Base-by-base conservation (phyloP, 352 stramenopile species). In the Phytophthora sp. region DNA sequence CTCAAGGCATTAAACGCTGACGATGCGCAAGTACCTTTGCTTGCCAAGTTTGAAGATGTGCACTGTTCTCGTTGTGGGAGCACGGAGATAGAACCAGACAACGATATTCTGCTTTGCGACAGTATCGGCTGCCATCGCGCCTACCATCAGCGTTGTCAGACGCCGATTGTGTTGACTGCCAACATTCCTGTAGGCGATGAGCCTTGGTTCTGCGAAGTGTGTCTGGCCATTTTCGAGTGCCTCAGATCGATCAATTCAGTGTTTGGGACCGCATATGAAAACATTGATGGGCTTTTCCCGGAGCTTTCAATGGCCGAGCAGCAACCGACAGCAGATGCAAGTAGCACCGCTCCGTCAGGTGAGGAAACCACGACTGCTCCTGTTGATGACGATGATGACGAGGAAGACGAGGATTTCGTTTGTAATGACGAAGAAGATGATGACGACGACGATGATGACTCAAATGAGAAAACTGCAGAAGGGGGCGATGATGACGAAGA, bases 81-180 rank as follows among this genome's bases (percentile, higher is more conserved):
- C 32, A 92, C 87, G 0, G 76, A 90, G 2, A 88, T 86, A 11
- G 65, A 74, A 3, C 69, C 74, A 7, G 79, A 88, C 62, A 94
- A 96, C 42, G 87, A 96, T 39, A 96, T 96, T 55, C 62, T 96
- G 38, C 66, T 96, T 31, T 96, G 87, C 24, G 87, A 96, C 38
- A 91, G 72, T 59, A 48, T 68, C 17, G 81, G 82, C 23, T 96
- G 87, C 26, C 75, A 83, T 54, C 85, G 87, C 23, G 87, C 84
- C 11, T 96, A 94, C 51, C 87, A 96, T 39, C 87, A 96, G 39
- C 62, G 76, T 26, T 96, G 87, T 45, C 84, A 94, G 60, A 75
- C 71, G 0, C 87, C 87, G 9, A 44, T 72, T 18, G 62, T 96
- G 0, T 18, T 69, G 24, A 93, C 87, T 5, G 55, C 69, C 17